Evolutionary conservation across 129 eudicot genomes (phyloP).

Genomic region (Rutidosis leptorrhynchoides): DNA sequence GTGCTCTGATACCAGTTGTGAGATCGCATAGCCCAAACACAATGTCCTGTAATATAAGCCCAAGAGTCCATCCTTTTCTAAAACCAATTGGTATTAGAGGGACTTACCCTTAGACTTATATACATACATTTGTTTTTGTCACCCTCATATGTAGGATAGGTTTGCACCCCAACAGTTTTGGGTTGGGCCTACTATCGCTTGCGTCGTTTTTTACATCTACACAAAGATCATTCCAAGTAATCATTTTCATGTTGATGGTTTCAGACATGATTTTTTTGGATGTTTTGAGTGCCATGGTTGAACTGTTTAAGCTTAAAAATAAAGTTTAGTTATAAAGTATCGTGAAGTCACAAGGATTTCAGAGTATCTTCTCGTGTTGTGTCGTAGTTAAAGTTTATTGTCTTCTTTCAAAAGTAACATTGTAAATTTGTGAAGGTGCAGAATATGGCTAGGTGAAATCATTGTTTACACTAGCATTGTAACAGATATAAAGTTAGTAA

Average conservation of each 20-base stretch:
- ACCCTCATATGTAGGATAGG: too few species aligned
- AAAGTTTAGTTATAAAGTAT: not conserved
- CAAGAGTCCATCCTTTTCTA: too few species aligned
- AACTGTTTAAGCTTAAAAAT: not conserved
- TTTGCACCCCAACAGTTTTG: too few species aligned
- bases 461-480: not conserved
- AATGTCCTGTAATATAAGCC: too few species aligned
- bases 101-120: too few species aligned
- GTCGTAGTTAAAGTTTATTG: not conserved
- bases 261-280: conserved; percentile 48
- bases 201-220: conserved; percentile 60
- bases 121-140: too few species aligned
- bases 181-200: conserved; percentile 67
- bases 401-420: too few species aligned
- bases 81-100: too few species aligned
- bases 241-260: conserved; percentile 46
- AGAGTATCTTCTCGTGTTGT: not conserved
- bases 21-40: too few species aligned
- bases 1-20: too few species aligned
- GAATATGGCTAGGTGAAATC: not conserved
- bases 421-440: too few species aligned
- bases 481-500: too few species aligned
- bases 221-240: conserved; percentile 57
- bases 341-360: not conserved
- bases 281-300: conserved; percentile 37